Evolutionary conservation across 805 yeast genomes (phyloP).

Genomic region (Saccharomycopsis olivae): DNA sequence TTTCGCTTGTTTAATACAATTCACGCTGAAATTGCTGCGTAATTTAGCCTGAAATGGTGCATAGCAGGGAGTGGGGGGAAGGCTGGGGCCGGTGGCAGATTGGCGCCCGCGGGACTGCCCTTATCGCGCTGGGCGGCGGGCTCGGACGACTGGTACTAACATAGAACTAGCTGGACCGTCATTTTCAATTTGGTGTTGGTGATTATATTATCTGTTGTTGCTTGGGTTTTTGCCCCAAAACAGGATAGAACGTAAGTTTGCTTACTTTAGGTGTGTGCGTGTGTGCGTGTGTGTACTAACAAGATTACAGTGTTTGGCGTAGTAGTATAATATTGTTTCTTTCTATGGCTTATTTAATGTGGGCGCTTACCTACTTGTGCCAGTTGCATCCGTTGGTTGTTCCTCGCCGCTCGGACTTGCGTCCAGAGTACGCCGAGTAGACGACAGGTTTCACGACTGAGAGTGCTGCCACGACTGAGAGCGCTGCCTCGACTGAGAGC

Average conservation of each 20-base stretch:
- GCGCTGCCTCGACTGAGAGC: too few species aligned
- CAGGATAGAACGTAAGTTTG: constrained; percentile 61
- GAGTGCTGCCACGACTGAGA: too few species aligned
- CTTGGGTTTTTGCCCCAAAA: constrained; percentile 84
- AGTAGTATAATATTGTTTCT: constrained; percentile 57
- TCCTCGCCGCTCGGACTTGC: constrained; percentile 81
- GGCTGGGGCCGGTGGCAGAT: too few species aligned
- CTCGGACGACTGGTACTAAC: too few species aligned
- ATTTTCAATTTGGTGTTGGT: constrained; percentile 51
- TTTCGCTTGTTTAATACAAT: too few species aligned
- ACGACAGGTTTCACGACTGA: background rate
- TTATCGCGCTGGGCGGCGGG: too few species aligned
- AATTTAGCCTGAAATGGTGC: too few species aligned
- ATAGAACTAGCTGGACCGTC: constrained; percentile 59
- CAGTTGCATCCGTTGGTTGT: constrained; percentile 88
- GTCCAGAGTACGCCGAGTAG: constrained; percentile 58
- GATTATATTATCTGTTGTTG: constrained; percentile 45
- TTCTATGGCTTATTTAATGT: constrained; percentile 75
- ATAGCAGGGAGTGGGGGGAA: too few species aligned
- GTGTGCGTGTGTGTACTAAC: too few species aligned
- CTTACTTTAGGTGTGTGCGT: too few species aligned
- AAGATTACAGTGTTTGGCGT: constrained; percentile 48
- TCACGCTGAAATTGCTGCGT: too few species aligned
- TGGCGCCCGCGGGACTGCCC: too few species aligned
- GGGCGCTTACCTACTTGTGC: constrained; percentile 84